These are phyloP conservation scores for Arxiozyma telluris DNA, from an alignment of 1,139 yeast genomes.

Conservation along the genomic window DNA sequence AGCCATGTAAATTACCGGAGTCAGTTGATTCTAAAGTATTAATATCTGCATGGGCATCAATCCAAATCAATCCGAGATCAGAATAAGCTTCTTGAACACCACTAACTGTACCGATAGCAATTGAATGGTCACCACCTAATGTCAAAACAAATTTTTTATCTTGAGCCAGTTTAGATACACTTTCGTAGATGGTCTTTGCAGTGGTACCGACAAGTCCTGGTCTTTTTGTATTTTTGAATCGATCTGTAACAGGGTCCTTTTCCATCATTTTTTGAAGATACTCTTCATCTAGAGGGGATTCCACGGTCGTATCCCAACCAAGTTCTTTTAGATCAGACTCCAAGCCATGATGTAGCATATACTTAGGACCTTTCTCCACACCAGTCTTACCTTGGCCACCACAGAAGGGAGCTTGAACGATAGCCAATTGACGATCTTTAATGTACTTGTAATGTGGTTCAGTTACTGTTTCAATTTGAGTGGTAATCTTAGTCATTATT, in stretches of 20 bases:
- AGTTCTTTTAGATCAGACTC: conserved; percentile 49
- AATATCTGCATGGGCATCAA: conserved; percentile 96
- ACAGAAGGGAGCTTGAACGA: conserved; percentile 80
- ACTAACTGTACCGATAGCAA: conserved; percentile 86
- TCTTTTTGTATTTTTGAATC: conserved; percentile 54
- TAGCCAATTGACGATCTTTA: conserved; percentile 46
- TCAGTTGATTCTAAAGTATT: conserved; percentile 83
- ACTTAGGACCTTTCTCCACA: conserved; percentile 89
- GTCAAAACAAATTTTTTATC: conserved; percentile 64
- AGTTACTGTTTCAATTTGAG: neutral
- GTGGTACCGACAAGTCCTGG: conserved; percentile 72
- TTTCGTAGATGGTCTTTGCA: conserved; percentile 51
- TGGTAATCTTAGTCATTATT: neutral
- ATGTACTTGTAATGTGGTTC: conserved; percentile 41
- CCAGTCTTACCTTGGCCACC: conserved; percentile 97
- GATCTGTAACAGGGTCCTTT: conserved; percentile 38
- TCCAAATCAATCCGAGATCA: conserved; percentile 87
- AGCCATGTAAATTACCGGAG: conserved; percentile 91
- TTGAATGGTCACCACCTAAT: conserved; percentile 94
- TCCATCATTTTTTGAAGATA: conserved; percentile 36
- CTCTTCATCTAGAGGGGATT: conserved; percentile 48
- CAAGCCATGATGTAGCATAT: conserved; percentile 64
- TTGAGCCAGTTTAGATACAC: conserved; percentile 43
- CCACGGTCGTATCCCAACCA: conserved; percentile 61
- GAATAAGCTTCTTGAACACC: conserved; percentile 77